Percentiles rank a stretch among this genome's conserved stretches.
phyloP scores from a whole-genome alignment of 306 rosid species.

The Canavalia ensiformis region DNA sequence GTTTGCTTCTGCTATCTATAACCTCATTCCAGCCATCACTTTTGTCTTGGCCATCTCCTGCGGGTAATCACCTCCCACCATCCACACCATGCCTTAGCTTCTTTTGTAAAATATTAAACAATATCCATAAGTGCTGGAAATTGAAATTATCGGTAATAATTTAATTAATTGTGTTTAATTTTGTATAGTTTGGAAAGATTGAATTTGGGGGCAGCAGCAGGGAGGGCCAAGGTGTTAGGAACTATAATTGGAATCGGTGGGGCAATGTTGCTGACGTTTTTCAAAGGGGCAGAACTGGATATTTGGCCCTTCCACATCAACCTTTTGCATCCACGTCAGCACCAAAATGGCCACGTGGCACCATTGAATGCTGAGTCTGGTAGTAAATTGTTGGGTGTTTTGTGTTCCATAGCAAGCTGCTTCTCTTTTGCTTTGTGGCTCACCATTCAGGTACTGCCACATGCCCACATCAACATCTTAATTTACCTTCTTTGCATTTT shows the following conservation, averaged over 20 bases:
- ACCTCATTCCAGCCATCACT: slow-evolving; percentile 59
- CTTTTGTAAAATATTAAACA: background rate
- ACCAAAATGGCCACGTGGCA: slow-evolving; percentile 37
- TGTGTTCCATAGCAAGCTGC: slow-evolving; percentile 52
- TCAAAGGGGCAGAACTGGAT: slow-evolving; percentile 62
- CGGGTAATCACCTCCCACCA: slow-evolving; percentile 46
- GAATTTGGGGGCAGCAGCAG: slow-evolving; percentile 46
- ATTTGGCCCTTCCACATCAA: slow-evolving; percentile 69
- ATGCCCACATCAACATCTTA: no score
- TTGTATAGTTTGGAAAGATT: background rate
- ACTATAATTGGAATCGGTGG: slow-evolving; percentile 75
- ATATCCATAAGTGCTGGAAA: background rate
- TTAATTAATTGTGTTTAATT: background rate
- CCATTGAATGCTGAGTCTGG: background rate
- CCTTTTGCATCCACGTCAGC: slow-evolving; percentile 53
- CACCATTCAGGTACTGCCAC: slow-evolving; percentile 45
- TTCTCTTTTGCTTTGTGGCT: slow-evolving; percentile 54
- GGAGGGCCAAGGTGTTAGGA: slow-evolving; percentile 73
- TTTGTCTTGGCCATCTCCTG: slow-evolving; percentile 54
- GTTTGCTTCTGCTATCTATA: slow-evolving; percentile 54
- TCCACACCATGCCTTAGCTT: background rate
- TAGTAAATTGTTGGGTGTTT: slow-evolving; percentile 41
- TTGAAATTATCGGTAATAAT: background rate
- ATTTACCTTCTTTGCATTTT: background rate
- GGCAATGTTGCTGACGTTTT: slow-evolving; percentile 71